Evolutionary conservation across 1,284 basidiomycete species (phyloP).

Genomic region (Austroboletus novae-zelandiae): DNA sequence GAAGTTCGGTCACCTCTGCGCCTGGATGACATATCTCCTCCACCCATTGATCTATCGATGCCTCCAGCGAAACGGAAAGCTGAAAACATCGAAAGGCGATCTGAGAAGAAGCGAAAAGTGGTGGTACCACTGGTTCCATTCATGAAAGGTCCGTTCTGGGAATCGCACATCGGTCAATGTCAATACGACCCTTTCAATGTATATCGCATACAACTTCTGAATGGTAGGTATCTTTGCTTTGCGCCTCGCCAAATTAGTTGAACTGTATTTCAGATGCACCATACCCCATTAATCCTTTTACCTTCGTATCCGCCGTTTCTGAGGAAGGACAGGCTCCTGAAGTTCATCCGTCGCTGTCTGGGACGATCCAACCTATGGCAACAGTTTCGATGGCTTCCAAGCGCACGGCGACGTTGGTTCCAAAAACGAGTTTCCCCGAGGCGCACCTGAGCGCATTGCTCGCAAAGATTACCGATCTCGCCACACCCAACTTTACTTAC

Average conservation of each 20-base stretch:
- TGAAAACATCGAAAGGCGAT: slow-evolving; percentile 44
- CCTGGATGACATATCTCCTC: slow-evolving; percentile 40
- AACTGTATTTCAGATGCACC: slow-evolving; percentile 56
- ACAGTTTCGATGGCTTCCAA: slow-evolving; percentile 21
- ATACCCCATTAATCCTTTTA: slow-evolving; percentile 75
- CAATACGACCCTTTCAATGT: slow-evolving; percentile 61
- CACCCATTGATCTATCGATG: slow-evolving; percentile 37
- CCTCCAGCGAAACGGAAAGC: slow-evolving; percentile 53
- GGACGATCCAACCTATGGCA: slow-evolving; percentile 20
- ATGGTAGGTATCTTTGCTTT: slow-evolving; percentile 47
- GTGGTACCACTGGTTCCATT: slow-evolving; percentile 75
- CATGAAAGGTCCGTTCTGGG: slow-evolving; percentile 76
- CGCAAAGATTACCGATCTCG: slow-evolving; percentile 52
- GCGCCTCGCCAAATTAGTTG: background rate
- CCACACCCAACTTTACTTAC: slow-evolving; percentile 58
- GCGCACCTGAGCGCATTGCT: slow-evolving; percentile 57
- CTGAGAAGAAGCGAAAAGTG: slow-evolving; percentile 66
- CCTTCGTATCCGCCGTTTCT: slow-evolving; percentile 55
- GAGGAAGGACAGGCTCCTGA: slow-evolving; percentile 34
- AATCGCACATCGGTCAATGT: slow-evolving; percentile 58
- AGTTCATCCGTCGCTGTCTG: slow-evolving; percentile 35
- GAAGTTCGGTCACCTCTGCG: slow-evolving; percentile 44
- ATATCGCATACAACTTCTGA: slow-evolving; percentile 74
- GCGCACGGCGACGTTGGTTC: slow-evolving; percentile 37
- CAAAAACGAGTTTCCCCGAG: slow-evolving; percentile 69